These are phyloP conservation scores for Pseudonitzschia multiseries DNA, from an alignment of 108 stramenopile genomes.

Conservation along the genomic window DNA sequence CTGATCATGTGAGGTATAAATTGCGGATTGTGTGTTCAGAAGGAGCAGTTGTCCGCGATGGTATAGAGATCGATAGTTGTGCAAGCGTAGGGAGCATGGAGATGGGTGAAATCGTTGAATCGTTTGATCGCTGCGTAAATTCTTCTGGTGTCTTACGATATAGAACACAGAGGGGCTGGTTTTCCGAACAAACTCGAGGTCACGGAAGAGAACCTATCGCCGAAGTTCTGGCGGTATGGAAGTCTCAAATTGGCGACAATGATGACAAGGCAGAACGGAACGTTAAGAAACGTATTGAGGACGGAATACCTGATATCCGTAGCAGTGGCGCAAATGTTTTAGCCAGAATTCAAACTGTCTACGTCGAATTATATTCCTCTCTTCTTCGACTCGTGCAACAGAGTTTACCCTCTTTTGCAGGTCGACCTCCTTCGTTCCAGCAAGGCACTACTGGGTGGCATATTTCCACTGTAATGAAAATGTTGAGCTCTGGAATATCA, in stretches of 20 bases:
- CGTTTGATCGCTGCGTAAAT: slow-evolving; percentile 85
- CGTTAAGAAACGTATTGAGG: slow-evolving; percentile 57
- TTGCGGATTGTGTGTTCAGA: slow-evolving; percentile 86
- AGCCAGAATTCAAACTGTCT: slow-evolving; percentile 64
- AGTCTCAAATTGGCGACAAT: slow-evolving; percentile 5
- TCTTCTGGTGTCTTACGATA: slow-evolving; percentile 90
- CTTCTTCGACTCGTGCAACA: slow-evolving; percentile 55
- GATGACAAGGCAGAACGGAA: not conserved
- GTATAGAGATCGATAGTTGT: slow-evolving; percentile 89
- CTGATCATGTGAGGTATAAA: slow-evolving; percentile 47
- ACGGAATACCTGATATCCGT: slow-evolving; percentile 65
- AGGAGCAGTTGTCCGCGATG: slow-evolving; percentile 89
- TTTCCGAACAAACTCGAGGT: slow-evolving; percentile 91
- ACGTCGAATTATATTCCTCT: slow-evolving; percentile 54
- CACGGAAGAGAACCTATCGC: slow-evolving; percentile 91
- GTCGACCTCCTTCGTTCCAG: slow-evolving; percentile 38
- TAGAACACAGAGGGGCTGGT: slow-evolving; percentile 83
- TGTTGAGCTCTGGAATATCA: slow-evolving; percentile 48
- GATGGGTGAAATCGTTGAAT: slow-evolving; percentile 83
- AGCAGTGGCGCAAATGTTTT: slow-evolving; percentile 64
- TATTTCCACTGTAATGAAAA: slow-evolving; percentile 38
- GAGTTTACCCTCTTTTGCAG: slow-evolving; percentile 48
- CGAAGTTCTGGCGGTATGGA: slow-evolving; percentile 80
- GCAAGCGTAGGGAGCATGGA: slow-evolving; percentile 82
- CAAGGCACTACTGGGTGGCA: slow-evolving; percentile 45